A percentile compares a stretch with the other conserved stretches of the same genome.
These are phyloP conservation scores for Olyra latifolia DNA, from an alignment of 176 grass and related monocot species.

Conservation along the genomic window DNA sequence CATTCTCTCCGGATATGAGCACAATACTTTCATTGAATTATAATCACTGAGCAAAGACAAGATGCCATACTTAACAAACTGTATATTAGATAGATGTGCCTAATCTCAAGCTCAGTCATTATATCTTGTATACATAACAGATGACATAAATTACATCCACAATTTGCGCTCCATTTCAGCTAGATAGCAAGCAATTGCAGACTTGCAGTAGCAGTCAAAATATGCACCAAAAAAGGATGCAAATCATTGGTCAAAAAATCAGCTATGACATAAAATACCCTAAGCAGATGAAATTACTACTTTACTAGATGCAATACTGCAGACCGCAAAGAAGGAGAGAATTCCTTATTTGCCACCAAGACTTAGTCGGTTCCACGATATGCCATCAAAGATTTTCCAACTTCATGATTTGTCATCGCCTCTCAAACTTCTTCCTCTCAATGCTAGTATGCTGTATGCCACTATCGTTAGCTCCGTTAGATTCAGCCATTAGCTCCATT, in stretches of 20 bases:
- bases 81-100: not conserved
- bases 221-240: not conserved
- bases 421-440: no score
- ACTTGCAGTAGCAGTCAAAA: not conserved
- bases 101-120: not conserved
- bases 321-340: conserved; percentile 4
- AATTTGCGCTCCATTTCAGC: not conserved
- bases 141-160: conserved; percentile 1
- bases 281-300: conserved; percentile 16
- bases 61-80: not conserved
- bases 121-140: not conserved
- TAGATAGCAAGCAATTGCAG: not conserved
- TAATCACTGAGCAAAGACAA: not conserved
- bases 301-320: conserved; percentile 2
- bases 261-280: not conserved
- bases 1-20: not conserved
- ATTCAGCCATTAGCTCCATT: no score
- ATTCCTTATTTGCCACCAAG: no score
- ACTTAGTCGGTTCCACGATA: no score
- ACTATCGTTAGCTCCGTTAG: no score
- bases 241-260: conserved; percentile 3
- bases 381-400: no score
- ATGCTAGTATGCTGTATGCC: no score
- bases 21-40: not conserved
- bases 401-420: no score